phyloP scores from a whole-genome alignment of 768 basidiomycete genomes.

The Lactifluus subvellereus region DNA sequence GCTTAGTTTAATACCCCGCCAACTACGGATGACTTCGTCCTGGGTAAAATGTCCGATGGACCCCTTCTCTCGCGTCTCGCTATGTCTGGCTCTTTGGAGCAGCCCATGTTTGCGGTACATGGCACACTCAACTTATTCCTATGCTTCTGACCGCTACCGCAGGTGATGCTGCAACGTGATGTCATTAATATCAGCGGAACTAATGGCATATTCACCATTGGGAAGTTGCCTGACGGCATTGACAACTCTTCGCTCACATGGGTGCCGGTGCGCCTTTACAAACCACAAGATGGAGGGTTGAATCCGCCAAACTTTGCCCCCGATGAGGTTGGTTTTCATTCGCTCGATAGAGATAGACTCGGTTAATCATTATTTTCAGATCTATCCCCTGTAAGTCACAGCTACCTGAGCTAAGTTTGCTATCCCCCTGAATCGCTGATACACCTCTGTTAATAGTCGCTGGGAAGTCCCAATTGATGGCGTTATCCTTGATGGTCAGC shows the following conservation, averaged over 20 bases:
- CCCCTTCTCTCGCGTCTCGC: constrained; percentile 34
- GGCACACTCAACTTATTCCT: too few relatives aligned
- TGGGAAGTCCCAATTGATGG: constrained; percentile 73
- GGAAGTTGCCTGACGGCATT: constrained; percentile 53
- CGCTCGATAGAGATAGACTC: background rate
- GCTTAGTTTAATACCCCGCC: constrained; percentile 14
- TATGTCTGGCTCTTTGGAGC: constrained; percentile 37
- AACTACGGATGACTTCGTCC: constrained; percentile 18
- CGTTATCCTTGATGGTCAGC: constrained; percentile 61
- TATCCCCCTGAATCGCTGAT: background rate
- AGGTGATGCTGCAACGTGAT: constrained; percentile 56
- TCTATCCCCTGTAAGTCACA: constrained; percentile 17
- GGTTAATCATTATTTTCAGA: constrained; percentile 25
- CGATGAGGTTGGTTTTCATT: constrained; percentile 43
- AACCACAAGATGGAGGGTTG: constrained; percentile 46
- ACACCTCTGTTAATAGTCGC: constrained; percentile 2
- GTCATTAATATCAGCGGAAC: constrained; percentile 66
- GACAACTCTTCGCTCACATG: constrained; percentile 51
- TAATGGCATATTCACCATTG: constrained; percentile 56
- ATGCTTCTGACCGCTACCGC: background rate
- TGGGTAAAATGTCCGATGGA: constrained; percentile 25
- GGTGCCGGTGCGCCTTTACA: constrained; percentile 57
- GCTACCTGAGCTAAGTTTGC: background rate
- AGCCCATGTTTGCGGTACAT: constrained; percentile 38
- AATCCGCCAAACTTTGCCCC: constrained; percentile 50